Evolutionary conservation across 1,284 basidiomycete genomes (phyloP).

Genomic region (Ustilago trichophora): DNA sequence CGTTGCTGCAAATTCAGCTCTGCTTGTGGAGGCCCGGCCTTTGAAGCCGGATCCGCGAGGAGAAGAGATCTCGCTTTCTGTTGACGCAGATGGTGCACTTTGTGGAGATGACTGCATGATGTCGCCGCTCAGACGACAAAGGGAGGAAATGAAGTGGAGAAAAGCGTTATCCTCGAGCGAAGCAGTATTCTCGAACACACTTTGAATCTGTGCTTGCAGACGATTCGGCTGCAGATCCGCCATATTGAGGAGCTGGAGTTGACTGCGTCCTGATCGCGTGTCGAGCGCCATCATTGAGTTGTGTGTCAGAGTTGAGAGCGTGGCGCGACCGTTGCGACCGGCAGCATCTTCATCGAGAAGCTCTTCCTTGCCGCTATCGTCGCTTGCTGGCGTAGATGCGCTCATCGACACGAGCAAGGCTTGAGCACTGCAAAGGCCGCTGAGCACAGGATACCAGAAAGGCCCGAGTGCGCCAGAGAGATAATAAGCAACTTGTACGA

Average conservation of each 20-base stretch:
- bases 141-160: constrained; percentile 79
- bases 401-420: constrained; percentile 18
- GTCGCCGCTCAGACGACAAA: constrained; percentile 80
- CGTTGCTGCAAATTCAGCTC: neutral
- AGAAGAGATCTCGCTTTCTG: constrained; percentile 2
- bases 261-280: constrained; percentile 31
- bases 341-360: constrained; percentile 7
- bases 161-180: constrained; percentile 82
- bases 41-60: constrained; percentile 20
- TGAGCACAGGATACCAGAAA: constrained; percentile 90
- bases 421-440: constrained; percentile 67
- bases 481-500: constrained; percentile 80
- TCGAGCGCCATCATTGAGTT: constrained; percentile 33
- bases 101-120: constrained; percentile 10
- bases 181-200: constrained; percentile 70
- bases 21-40: neutral
- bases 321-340: constrained; percentile 21
- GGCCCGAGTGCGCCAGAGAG: constrained; percentile 83
- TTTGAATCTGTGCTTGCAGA: constrained; percentile 42
- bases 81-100: neutral
- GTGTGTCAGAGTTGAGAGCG: constrained; percentile 41
- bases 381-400: neutral
- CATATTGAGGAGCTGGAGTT: constrained; percentile 37
- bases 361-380: neutral
- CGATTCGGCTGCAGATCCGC: constrained; percentile 27